These are phyloP conservation scores for Debaryomyces hansenii DNA, from an alignment of 805 yeast species.

Conservation along the genomic window DNA sequence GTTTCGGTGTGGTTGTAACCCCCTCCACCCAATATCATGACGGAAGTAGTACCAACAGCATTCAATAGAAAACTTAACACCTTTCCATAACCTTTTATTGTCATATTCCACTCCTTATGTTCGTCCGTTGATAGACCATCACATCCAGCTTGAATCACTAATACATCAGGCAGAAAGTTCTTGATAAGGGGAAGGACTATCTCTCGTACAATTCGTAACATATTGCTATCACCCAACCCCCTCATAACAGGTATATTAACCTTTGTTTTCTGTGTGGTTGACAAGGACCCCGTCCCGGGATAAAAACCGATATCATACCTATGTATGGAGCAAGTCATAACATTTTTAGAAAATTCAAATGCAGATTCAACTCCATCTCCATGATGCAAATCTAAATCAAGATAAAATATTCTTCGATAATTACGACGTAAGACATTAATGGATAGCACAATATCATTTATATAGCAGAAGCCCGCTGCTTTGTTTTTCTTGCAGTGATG, in stretches of 20 bases:
- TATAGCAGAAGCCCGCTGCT: conserved; percentile 73
- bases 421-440: conserved; percentile 50
- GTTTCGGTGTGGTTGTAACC: conserved; percentile 66
- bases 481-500: conserved; percentile 59
- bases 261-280: conserved; percentile 35
- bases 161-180: conserved; percentile 45
- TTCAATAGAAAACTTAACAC: conserved; percentile 26
- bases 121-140: conserved; percentile 73
- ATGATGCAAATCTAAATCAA: conserved; percentile 77
- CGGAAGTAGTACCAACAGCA: conserved; percentile 27
- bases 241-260: conserved; percentile 56
- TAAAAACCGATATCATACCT: conserved; percentile 65
- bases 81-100: conserved; percentile 48
- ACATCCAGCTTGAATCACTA: conserved; percentile 70
- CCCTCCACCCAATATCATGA: conserved; percentile 70
- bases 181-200: conserved; percentile 45
- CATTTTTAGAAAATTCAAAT: conserved; percentile 53
- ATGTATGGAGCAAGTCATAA: conserved; percentile 65
- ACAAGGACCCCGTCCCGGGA: conserved; percentile 64
- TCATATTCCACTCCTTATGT: conserved; percentile 67
- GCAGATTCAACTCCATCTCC: conserved; percentile 80
- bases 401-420: conserved; percentile 51
- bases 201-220: conserved; percentile 36
- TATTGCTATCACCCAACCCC: conserved; percentile 52
- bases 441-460: conserved; percentile 65